Evolutionary conservation across 495 filamentous ascomycete genomes (phyloP), one percentile per base, ranked within the genome.

Genomic region (Lineolata rhizophorae): DNA sequence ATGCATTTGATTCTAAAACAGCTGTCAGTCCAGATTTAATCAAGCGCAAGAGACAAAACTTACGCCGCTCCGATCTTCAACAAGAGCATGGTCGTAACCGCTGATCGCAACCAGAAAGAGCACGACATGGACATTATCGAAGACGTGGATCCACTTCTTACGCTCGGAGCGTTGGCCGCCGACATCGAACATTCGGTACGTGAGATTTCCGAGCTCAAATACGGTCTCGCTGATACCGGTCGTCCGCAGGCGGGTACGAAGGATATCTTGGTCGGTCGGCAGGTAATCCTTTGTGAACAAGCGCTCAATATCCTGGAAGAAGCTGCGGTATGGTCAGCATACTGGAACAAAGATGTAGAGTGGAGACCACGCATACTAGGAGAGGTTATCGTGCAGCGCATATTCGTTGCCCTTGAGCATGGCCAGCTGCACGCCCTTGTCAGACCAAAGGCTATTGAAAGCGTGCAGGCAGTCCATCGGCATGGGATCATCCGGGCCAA

Each of bases 141-240:
- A 97, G 63, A 85, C 92, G 62, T 99, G 87, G 37, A 99, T 99
- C 87, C 87, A 99, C 74, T 99, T 99, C 76, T 99, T 99, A 42
- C 87, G 77, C 57, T 99, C 87, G 1, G 90, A 95, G 44, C 87
- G 76, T 57, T 95, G 87, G 46, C 87, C 87, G 64, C 87, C 87
- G 20, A 99, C 87, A 52, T 99, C 87, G 60, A 95, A 95, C 87
- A 99, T 99, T 35, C 90, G 73, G 60, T 94, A 99, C 19, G 83
- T 95, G 47, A 99, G 60, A 46, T 94, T 82, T 38, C 87, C 90
- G 41, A 95, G 90, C 49, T 91, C 85, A 58, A 99, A 99, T 28
- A 83, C 87, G 13, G 87, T 95, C 58, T 99, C 87, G 12, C 82
- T 99, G 48, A 99, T 95, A 70, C 87, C 90, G 30, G 87, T 99